Evolutionary conservation across 441 rosid genomes (phyloP).

Genomic region (Corymbia citriodora): DNA sequence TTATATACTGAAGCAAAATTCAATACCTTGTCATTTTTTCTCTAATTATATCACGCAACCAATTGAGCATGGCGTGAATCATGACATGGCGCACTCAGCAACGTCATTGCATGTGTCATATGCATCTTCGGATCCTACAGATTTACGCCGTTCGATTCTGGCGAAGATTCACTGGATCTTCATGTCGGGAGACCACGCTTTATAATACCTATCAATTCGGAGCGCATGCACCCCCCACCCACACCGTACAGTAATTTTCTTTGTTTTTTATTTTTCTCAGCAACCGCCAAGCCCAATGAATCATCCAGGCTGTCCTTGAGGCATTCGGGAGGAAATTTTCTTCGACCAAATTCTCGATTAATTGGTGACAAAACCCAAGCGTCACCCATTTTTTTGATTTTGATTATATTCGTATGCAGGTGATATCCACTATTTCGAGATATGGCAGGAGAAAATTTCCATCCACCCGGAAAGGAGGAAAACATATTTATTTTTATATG

Average conservation of each 20-base stretch:
- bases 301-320: neutral
- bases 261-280: neutral
- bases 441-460: neutral
- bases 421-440: neutral
- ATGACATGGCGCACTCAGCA: neutral
- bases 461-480: neutral
- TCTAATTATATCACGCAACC: neutral
- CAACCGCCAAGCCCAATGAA: neutral
- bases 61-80: neutral
- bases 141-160: neutral
- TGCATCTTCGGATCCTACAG: neutral
- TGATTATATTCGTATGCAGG: neutral
- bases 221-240: neutral
- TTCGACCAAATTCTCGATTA: too few relatives aligned
- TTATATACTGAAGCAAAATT: too few relatives aligned
- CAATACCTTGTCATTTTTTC: too few relatives aligned
- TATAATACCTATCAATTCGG: neutral
- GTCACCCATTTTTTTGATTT: neutral
- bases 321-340: neutral
- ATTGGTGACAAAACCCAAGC: neutral
- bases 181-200: neutral
- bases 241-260: neutral
- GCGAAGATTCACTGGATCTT: neutral
- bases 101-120: neutral
- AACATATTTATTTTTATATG: neutral